Evolutionary conservation across 31 red algal species (phyloP), one percentile per base, ranked within the genome.

Genomic region (Odonthalia washingtoniensis): DNA sequence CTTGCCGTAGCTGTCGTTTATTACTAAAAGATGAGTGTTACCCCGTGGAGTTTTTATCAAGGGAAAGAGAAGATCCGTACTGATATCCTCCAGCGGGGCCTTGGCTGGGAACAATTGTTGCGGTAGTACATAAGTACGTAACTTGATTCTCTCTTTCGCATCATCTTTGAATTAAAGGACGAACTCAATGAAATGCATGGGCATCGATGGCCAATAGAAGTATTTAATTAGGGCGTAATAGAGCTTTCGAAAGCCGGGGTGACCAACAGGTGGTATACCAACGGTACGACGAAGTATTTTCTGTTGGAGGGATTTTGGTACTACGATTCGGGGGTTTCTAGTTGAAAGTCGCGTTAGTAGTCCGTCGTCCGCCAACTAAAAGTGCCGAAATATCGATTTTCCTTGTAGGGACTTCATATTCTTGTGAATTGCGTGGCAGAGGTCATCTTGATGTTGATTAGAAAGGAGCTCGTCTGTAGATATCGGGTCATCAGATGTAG

Each of bases 1-100:
- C 6, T 92, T 79, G 14, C 81, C 3, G 39, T 52, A 70, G 3
- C 81, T 45, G 69, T 86, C 35, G 14, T 26, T 18, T 18, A 91
- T 84, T 38, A 91, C 80, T 2, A 91, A 67, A 2, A 84, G 63
- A 42, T 45, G 79, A 17, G 45, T 5, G 5, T 92, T 86, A 30
- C 72, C 72, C 1, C 40, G 28, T n/a, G 18, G 30, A 2, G 18
- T 66, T 77, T 68, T 64, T 62, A 35, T 46, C 16, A 32, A 84
- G 43, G 27, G 40, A 6, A 78, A 1, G 14, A 91, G 32, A 34
- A 83, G 27, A 36, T 77, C 65, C 32, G 75, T 83, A 28, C 63
- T 1, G 30, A 84, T 44, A 17, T 1, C 30, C 77, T 80, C 4
- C 17, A 72, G 30, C 27, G 43, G 87, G 6, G 40, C 27, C 1